Evolutionary conservation across 2,329 filamentous ascomycete genomes (phyloP).

Genomic region (Mollisia scopiformis): DNA sequence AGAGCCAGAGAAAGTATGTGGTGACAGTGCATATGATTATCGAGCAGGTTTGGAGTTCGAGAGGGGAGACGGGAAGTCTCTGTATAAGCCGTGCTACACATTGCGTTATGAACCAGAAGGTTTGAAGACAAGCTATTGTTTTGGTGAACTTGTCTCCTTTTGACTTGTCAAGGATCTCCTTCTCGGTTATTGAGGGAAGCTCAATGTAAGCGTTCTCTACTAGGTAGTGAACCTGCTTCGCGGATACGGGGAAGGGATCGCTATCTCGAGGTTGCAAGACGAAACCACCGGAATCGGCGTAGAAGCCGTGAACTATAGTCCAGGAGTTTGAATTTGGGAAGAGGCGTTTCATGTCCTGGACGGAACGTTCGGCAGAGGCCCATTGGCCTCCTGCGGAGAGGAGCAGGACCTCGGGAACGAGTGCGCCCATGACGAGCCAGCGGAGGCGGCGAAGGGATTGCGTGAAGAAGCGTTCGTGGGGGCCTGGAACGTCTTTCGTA

Average conservation of each 20-base stretch:
- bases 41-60: background rate
- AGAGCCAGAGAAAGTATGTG: background rate
- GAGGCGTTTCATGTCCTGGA: background rate
- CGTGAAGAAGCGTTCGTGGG: background rate
- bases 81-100: background rate
- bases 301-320: slow-evolving; percentile 2
- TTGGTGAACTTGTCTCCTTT: slow-evolving; percentile 1
- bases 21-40: background rate
- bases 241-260: background rate
- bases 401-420: background rate
- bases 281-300: background rate
- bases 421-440: background rate
- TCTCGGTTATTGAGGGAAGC: background rate
- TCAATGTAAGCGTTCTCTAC: background rate
- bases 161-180: background rate
- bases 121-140: background rate
- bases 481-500: background rate
- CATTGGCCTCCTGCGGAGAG: slow-evolving; percentile 1
- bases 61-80: background rate
- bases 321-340: background rate
- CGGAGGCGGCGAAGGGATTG: background rate
- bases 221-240: background rate
- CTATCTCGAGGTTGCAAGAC: background rate
- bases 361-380: background rate
- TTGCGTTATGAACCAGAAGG: background rate